These are phyloP conservation scores for Macrocybe gigantea DNA, from an alignment of 768 basidiomycete species.

Conservation along the genomic window DNA sequence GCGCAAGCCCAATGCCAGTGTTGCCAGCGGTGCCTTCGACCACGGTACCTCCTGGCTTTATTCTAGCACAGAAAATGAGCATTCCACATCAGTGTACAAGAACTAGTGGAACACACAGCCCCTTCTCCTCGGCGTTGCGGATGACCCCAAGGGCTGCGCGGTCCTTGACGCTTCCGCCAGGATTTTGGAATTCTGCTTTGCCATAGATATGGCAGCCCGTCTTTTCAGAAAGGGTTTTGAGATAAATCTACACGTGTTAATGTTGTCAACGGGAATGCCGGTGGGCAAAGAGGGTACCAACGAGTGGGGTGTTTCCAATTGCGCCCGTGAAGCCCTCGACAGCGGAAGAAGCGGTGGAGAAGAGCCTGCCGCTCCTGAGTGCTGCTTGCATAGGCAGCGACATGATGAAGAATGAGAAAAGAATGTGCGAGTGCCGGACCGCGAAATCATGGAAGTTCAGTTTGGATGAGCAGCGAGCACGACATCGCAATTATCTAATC, in stretches of 20 bases:
- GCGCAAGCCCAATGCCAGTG: slow-evolving; percentile 93
- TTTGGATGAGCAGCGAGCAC: slow-evolving; percentile 23
- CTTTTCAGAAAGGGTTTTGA: slow-evolving; percentile 75
- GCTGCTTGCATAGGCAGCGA: slow-evolving; percentile 24
- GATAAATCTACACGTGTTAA: slow-evolving; percentile 57
- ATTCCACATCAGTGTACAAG: neutral
- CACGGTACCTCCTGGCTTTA: slow-evolving; percentile 91
- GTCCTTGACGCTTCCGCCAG: slow-evolving; percentile 97
- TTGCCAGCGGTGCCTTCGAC: slow-evolving; percentile 99
- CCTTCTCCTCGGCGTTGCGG: slow-evolving; percentile 79
- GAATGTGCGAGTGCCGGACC: neutral
- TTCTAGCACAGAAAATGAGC: slow-evolving; percentile 27
- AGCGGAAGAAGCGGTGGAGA: slow-evolving; percentile 30
- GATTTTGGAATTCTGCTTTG: slow-evolving; percentile 99
- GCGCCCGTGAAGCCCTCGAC: slow-evolving; percentile 83
- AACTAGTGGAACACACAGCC: slow-evolving; percentile 46
- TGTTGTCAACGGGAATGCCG: neutral
- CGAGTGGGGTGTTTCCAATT: slow-evolving; percentile 91
- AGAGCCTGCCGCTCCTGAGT: slow-evolving; percentile 20
- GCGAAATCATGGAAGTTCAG: neutral
- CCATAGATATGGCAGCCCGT: slow-evolving; percentile 82
- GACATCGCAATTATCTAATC: slow-evolving; percentile 25
- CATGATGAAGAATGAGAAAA: slow-evolving; percentile 22
- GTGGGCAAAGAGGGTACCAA: slow-evolving; percentile 27
- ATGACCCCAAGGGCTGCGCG: slow-evolving; percentile 90